phyloP scores from a whole-genome alignment of 2,329 filamentous ascomycete genomes.

The Sarocladium kiliense region DNA sequence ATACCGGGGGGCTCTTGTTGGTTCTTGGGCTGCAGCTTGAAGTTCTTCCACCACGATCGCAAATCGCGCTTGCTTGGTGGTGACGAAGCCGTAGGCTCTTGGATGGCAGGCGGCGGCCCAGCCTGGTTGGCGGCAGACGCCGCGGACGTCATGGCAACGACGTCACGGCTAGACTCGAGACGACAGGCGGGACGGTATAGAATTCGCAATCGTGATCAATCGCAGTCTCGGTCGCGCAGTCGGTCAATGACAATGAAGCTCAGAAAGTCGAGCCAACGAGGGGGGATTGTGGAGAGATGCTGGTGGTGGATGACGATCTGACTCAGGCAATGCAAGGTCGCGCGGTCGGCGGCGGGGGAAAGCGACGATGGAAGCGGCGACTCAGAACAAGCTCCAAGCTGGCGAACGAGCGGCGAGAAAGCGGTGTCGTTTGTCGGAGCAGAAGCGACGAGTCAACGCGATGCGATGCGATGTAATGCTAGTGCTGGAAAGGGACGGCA shows the following conservation, averaged over 20 bases:
- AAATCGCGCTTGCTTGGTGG: slow-evolving; percentile 83
- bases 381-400: not conserved
- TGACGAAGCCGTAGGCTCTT: slow-evolving; percentile 46
- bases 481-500: not conserved
- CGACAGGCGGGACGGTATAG: not conserved
- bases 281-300: not conserved
- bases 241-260: not conserved
- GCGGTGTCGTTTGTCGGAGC: not conserved
- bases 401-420: not conserved
- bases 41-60: slow-evolving; percentile 95
- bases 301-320: slow-evolving; percentile 8
- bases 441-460: not conserved
- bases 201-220: not conserved
- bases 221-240: not conserved
- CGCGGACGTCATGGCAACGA: slow-evolving; percentile 30
- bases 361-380: not conserved
- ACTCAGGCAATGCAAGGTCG: slow-evolving; percentile 5
- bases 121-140: slow-evolving; percentile 26
- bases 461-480: slow-evolving; percentile 1
- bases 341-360: slow-evolving; percentile 6
- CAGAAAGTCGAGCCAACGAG: not conserved
- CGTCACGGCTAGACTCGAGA: slow-evolving; percentile 12
- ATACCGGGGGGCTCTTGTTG: slow-evolving; percentile 50
- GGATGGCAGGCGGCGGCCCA: slow-evolving; percentile 22
- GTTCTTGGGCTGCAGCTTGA: slow-evolving; percentile 64